These are phyloP conservation scores for Pugionium cornutum DNA, from an alignment of 345 rosid genomes.

Conservation along the genomic window DNA sequence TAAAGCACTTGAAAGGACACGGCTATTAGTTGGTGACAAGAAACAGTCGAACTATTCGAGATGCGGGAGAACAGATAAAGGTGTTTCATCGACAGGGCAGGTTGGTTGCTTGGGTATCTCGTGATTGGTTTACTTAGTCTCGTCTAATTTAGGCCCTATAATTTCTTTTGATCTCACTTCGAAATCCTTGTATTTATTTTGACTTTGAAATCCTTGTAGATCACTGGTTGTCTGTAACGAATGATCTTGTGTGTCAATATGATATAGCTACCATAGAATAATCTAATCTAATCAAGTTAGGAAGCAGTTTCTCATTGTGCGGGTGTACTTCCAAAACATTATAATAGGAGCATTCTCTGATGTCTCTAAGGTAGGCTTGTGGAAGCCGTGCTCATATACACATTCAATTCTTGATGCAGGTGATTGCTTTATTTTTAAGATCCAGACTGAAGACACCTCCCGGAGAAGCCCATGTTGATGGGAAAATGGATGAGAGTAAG, in stretches of 20 bases:
- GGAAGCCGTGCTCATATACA: constrained; percentile 21
- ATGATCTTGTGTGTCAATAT: constrained; percentile 10
- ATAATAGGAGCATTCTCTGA: constrained; percentile 9
- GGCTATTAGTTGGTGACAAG: constrained; percentile 77
- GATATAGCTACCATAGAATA: not conserved
- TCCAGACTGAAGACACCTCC: constrained; percentile 58
- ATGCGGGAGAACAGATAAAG: constrained; percentile 95
- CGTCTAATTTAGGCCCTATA: not conserved
- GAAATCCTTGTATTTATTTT: too few relatives aligned
- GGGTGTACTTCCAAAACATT: constrained; percentile 1
- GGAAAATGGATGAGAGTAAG: constrained; percentile 45
- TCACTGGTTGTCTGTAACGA: not conserved
- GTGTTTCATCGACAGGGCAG: constrained; percentile 94
- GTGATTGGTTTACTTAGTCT: not conserved
- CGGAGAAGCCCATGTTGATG: constrained; percentile 35
- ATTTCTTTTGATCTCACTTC: not conserved
- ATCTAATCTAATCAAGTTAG: not conserved
- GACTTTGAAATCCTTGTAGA: not conserved
- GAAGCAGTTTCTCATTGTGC: constrained; percentile 1
- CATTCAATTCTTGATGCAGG: constrained; percentile 55
- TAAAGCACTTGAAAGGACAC: constrained; percentile 77
- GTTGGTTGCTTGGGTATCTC: constrained; percentile 46
- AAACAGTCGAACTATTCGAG: constrained; percentile 77
- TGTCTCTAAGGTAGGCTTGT: constrained; percentile 4
- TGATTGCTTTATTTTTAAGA: constrained; percentile 72